These are phyloP conservation scores for Suillus bovinus DNA, from an alignment of 768 basidiomycete genomes.

Conservation along the genomic window DNA sequence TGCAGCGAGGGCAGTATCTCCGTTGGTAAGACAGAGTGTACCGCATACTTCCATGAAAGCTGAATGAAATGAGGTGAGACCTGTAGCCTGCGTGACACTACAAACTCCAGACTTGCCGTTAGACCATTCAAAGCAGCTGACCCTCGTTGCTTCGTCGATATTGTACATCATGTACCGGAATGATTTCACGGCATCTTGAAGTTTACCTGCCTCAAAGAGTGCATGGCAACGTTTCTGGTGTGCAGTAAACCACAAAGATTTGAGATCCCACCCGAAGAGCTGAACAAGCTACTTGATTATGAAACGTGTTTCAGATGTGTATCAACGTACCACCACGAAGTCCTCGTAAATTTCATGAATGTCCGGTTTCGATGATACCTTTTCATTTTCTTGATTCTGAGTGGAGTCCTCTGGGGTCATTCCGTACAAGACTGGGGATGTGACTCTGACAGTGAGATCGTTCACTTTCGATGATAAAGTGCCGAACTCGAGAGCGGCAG, in stretches of 20 bases:
- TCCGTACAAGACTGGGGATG: too few species aligned
- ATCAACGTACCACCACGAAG: neutral
- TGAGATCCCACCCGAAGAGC: neutral
- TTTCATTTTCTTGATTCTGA: too few species aligned
- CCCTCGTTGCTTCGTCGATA: neutral
- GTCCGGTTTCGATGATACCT: neutral
- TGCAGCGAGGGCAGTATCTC: neutral
- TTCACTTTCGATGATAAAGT: neutral
- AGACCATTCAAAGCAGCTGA: neutral
- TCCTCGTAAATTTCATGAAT: neutral
- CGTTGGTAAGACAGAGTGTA: neutral
- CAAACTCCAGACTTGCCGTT: neutral
- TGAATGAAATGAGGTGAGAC: neutral
- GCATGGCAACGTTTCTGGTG: neutral
- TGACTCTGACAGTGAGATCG: too few species aligned
- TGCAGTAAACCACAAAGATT: neutral
- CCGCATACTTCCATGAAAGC: neutral
- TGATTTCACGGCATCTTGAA: neutral
- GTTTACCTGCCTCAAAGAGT: neutral
- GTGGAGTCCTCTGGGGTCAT: too few species aligned
- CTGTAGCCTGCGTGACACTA: too few species aligned
- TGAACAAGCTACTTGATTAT: neutral
- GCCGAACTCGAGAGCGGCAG: neutral
- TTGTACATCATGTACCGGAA: neutral
- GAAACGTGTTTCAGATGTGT: neutral